Evolutionary conservation across 768 basidiomycete genomes (phyloP), one percentile per base, ranked within the genome.

Genomic region (Goffeauzyma gilvescens): DNA sequence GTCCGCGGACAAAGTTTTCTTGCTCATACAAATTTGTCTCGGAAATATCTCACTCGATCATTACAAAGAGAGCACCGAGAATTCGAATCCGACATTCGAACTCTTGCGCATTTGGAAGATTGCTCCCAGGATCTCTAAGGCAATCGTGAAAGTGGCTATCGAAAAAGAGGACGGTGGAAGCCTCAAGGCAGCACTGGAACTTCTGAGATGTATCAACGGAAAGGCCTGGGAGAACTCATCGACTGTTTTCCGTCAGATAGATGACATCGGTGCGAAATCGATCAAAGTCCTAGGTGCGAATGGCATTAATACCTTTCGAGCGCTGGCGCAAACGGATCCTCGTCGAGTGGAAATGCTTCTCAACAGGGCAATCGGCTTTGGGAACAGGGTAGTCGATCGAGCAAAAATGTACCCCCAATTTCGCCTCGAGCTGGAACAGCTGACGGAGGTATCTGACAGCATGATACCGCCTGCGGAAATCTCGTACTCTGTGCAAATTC

Each of bases 151-250:
- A 51, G 74, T 86, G 14, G 78, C 78, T 0, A 70, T 79, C 25
- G 68, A 71, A 24, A 75, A 73, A 50, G 67, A 70, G 50, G 69
- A 69, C 41, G 90, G 84, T 2, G 64, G 71, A 5, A 75, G 79
- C 42, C 64, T 79, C 20, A 79, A 79, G 55, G 58, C 78, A 45
- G 77, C 79, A 0, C 66, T 90, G 10, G 83, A 89, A 62, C 56
- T 86, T 76, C 62, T 79, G 20, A 77, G 89, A 9, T 80, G 77
- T 51, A 55, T 95, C 27, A 72, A 68, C 40, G 83, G 82, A 4
- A 85, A 79, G 53, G 78, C 84, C 32, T 96, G 90, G 90, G 89
- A 95, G 54, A 79, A 86, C 54, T 68, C 81, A 15, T 76, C 85
- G 4, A 67, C 77, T 12, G 79, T 90, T 6, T 71, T 96, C 41